These are phyloP conservation scores for Artemisia annua DNA, from an alignment of 129 eudicot species.

Conservation along the genomic window DNA sequence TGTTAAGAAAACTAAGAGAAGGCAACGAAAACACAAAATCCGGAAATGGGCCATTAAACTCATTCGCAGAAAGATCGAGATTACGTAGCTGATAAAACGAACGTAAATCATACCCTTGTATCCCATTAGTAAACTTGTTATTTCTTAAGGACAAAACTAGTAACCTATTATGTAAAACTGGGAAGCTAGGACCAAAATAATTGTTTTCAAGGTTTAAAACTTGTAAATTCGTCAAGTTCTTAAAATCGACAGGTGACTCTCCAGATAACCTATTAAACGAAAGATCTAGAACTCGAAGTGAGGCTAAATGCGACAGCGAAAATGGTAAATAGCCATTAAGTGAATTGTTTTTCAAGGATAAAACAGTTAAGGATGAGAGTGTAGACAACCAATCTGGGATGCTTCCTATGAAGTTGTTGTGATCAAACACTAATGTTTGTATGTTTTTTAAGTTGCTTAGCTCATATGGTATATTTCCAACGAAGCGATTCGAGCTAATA, in stretches of 20 bases:
- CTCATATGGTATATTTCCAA: slow-evolving; percentile 53
- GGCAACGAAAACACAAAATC: slow-evolving; percentile 58
- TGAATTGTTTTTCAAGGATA: slow-evolving; percentile 71
- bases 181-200: slow-evolving; percentile 69
- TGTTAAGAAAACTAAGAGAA: slow-evolving; percentile 50
- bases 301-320: slow-evolving; percentile 37
- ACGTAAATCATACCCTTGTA: slow-evolving; percentile 40
- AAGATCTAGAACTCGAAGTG: slow-evolving; percentile 53
- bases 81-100: slow-evolving; percentile 54
- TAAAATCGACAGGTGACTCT: slow-evolving; percentile 57
- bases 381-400: slow-evolving; percentile 57
- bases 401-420: slow-evolving; percentile 57
- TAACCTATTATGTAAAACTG: slow-evolving; percentile 44
- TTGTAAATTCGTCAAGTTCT: slow-evolving; percentile 64
- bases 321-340: slow-evolving; percentile 55
- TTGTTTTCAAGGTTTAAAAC: slow-evolving; percentile 59
- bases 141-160: slow-evolving; percentile 47
- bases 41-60: slow-evolving; percentile 51
- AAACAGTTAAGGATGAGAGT: slow-evolving; percentile 46
- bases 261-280: slow-evolving; percentile 54
- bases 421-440: slow-evolving; percentile 67
- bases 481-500: slow-evolving; percentile 55
- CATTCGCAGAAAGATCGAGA: slow-evolving; percentile 63
- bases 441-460: slow-evolving; percentile 48
- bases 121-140: slow-evolving; percentile 48